A percentile compares a stretch with the other conserved stretches of the same genome.
Evolutionary conservation across 768 basidiomycete genomes (phyloP).

Genomic region (Chiua virens): DNA sequence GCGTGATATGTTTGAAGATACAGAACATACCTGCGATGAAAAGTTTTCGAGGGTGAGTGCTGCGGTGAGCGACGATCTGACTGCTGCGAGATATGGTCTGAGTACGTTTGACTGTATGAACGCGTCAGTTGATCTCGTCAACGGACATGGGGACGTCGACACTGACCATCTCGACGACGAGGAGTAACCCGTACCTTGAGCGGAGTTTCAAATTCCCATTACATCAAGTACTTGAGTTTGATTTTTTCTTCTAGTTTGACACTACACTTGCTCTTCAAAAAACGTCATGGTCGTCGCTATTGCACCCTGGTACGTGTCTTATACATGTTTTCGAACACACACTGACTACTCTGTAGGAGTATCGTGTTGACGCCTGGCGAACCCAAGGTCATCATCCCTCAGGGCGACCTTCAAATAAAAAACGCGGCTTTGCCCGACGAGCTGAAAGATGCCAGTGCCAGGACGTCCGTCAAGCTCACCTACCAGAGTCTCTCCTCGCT

Average conservation of each 20-base stretch:
- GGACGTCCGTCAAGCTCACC: constrained; percentile 68
- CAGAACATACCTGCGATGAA: constrained; percentile 64
- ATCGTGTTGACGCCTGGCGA: constrained; percentile 57
- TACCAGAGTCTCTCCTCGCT: constrained; percentile 42
- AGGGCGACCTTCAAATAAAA: constrained; percentile 73
- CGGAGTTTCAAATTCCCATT: constrained; percentile 46
- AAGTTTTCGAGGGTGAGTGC: constrained; percentile 98
- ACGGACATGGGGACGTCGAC: not conserved
- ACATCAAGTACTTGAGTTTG: not conserved
- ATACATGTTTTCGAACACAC: constrained; percentile 3
- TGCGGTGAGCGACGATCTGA: constrained; percentile 95
- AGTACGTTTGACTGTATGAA: constrained; percentile 83
- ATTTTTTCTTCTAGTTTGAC: constrained; percentile 4
- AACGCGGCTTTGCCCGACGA: constrained; percentile 80
- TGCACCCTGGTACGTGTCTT: constrained; percentile 59
- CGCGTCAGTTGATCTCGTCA: constrained; percentile 8
- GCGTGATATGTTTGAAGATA: constrained; percentile 3
- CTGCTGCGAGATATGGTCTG: constrained; percentile 93
- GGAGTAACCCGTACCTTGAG: constrained; percentile 5
- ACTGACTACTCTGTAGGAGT: constrained; percentile 48
- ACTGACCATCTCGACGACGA: constrained; percentile 50
- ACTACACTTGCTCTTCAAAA: constrained; percentile 5
- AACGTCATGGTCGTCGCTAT: constrained; percentile 57
- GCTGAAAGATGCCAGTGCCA: constrained; percentile 56
- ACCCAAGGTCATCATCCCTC: constrained; percentile 54